phyloP scores from a whole-genome alignment of 768 basidiomycete species.

The Mycena galericulata region DNA sequence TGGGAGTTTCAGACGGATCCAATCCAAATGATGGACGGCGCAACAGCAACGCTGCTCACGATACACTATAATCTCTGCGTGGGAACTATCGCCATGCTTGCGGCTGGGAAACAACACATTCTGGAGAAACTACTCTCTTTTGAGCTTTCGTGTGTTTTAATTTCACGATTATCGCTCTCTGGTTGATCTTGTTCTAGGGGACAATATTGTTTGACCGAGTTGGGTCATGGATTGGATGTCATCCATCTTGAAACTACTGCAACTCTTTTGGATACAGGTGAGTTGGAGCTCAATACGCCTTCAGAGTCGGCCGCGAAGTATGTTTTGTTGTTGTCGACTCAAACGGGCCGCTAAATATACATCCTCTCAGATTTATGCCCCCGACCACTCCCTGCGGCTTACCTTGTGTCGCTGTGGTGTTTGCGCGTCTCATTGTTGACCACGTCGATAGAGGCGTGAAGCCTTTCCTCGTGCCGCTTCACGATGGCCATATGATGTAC shows the following conservation, averaged over 20 bases:
- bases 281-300: no score
- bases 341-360: no score
- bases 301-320: no score
- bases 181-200: neutral
- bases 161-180: slow-evolving; percentile 5
- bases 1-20: slow-evolving; percentile 40
- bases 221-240: no score
- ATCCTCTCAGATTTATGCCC: slow-evolving; percentile 57
- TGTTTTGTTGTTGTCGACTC: no score
- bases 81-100: slow-evolving; percentile 51
- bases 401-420: slow-evolving; percentile 54
- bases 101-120: slow-evolving; percentile 37
- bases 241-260: no score
- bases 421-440: slow-evolving; percentile 51
- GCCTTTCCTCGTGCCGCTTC: slow-evolving; percentile 53
- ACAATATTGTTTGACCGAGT: neutral
- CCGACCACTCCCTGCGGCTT: slow-evolving; percentile 52
- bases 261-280: no score
- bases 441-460: slow-evolving; percentile 51
- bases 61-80: slow-evolving; percentile 37
- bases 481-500: slow-evolving; percentile 53
- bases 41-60: neutral
- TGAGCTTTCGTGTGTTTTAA: slow-evolving; percentile 42
- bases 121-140: slow-evolving; percentile 47
- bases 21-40: neutral